Conservation (phyloP, 352 stramenopile species). For the Phytophthora hybrid region DNA sequence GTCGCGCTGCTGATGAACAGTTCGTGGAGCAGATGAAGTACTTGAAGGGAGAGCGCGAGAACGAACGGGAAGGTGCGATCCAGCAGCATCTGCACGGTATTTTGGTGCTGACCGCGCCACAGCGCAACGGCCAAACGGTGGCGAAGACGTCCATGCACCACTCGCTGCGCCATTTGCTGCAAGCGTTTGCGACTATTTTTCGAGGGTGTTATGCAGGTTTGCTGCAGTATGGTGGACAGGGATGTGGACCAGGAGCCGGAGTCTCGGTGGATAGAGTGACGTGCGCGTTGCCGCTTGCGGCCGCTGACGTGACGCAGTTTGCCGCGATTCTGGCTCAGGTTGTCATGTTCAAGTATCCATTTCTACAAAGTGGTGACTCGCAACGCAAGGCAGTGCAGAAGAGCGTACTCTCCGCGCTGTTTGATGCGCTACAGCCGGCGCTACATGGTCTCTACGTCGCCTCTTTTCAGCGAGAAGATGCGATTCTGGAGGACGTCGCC, state of each 20-base stretch:
- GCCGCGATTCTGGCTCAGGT: conserved; percentile 60
- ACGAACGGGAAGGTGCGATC: conserved; percentile 44
- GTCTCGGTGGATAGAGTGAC: conserved; percentile 27
- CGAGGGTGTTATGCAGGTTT: conserved; percentile 49
- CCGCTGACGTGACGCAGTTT: conserved; percentile 64
- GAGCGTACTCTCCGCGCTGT: conserved; percentile 65
- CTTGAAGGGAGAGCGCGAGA: conserved; percentile 37
- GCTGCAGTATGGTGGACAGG: conserved; percentile 27
- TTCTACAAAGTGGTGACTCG: conserved; percentile 16
- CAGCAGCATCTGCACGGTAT: conserved; percentile 53
- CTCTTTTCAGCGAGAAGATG: conserved; percentile 61
- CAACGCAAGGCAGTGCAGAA: conserved; percentile 38
- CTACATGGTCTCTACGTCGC: conserved; percentile 64
- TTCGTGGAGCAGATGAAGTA: conserved; percentile 79
- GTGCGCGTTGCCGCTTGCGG: conserved; percentile 51
- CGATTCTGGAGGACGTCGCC: conserved; percentile 44
- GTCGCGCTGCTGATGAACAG: conserved; percentile 60
- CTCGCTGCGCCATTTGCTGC: conserved; percentile 57
- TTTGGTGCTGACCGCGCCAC: conserved; percentile 44
- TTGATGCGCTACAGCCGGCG: conserved; percentile 69
- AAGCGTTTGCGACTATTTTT: conserved; percentile 65
- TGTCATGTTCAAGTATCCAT: conserved; percentile 64
- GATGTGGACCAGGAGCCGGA: conserved; percentile 4
- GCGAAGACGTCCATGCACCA: conserved; percentile 48
- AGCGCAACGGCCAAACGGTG: conserved; percentile 53